phyloP scores from a whole-genome alignment of 1,139 yeast genomes.

The Yamadazyma friedrichii region DNA sequence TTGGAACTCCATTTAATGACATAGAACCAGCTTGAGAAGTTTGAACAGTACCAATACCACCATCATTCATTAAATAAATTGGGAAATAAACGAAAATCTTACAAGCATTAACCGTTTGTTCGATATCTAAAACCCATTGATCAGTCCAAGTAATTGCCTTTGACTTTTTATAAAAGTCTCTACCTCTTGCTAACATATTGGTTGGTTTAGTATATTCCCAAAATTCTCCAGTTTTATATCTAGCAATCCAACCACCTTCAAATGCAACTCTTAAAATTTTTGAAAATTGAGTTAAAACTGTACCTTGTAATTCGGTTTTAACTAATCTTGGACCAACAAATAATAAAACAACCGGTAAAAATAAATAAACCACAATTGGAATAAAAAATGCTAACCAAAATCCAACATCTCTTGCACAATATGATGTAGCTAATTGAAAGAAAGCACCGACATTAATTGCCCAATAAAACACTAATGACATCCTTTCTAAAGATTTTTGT shows the following conservation, averaged over 20 bases:
- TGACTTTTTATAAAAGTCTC: slow-evolving; percentile 24
- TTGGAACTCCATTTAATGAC: slow-evolving; percentile 67
- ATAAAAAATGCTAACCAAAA: slow-evolving; percentile 74
- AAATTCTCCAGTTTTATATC: slow-evolving; percentile 36
- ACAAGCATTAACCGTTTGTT: slow-evolving; percentile 58
- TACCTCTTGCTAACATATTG: slow-evolving; percentile 45
- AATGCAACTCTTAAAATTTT: slow-evolving; percentile 41
- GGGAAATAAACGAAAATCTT: slow-evolving; percentile 62
- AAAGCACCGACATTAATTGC: slow-evolving; percentile 80
- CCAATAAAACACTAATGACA: slow-evolving; percentile 77
- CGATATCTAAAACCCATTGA: slow-evolving; percentile 63
- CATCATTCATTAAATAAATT: slow-evolving; percentile 62
- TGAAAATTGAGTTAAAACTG: slow-evolving; percentile 44
- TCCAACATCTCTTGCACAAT: slow-evolving; percentile 66
- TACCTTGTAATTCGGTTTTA: slow-evolving; percentile 43
- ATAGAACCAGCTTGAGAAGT: slow-evolving; percentile 67
- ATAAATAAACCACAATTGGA: slow-evolving; percentile 51
- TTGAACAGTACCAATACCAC: slow-evolving; percentile 62
- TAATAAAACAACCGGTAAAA: slow-evolving; percentile 47
- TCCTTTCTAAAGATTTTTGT: slow-evolving; percentile 66
- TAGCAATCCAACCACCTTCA: slow-evolving; percentile 36
- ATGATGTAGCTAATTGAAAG: slow-evolving; percentile 75
- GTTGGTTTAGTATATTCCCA: slow-evolving; percentile 60
- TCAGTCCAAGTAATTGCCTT: slow-evolving; percentile 45
- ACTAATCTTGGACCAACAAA: slow-evolving; percentile 37